Conservation (phyloP, 1,284 basidiomycete species). For the Apiotrichum laibachii region DNA sequence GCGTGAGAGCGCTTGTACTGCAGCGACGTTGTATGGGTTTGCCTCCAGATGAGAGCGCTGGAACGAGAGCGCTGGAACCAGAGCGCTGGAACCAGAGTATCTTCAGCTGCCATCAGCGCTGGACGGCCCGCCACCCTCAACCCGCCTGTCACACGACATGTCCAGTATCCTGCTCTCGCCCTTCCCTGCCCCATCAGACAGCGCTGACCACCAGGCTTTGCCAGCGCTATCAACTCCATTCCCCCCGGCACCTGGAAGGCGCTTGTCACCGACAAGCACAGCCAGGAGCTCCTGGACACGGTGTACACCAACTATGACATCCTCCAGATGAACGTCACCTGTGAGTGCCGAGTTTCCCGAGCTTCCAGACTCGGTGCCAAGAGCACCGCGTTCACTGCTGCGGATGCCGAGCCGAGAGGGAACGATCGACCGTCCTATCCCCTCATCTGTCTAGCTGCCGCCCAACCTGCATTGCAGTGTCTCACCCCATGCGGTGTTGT, state of each 20-base stretch:
- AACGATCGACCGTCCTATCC: too few relatives aligned
- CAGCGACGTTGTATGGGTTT: too few relatives aligned
- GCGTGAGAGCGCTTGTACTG: background rate
- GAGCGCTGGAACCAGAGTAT: too few relatives aligned
- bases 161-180: background rate
- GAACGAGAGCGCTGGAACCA: too few relatives aligned
- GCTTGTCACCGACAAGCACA: constrained; percentile 89
- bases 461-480: too few relatives aligned
- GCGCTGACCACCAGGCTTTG: constrained; percentile 39
- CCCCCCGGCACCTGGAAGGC: constrained; percentile 90
- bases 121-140: background rate
- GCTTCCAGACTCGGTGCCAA: too few relatives aligned
- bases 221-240: constrained; percentile 58
- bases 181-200: background rate
- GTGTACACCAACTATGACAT: constrained; percentile 93
- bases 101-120: too few relatives aligned
- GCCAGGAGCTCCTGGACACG: constrained; percentile 76
- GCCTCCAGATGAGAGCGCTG: too few relatives aligned
- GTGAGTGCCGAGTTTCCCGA: constrained; percentile 56
- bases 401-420: too few relatives aligned
- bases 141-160: background rate
- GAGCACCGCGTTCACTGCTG: too few relatives aligned
- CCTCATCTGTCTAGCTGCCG: too few relatives aligned
- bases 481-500: too few relatives aligned
- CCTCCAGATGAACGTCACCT: constrained; percentile 86